Conservation (phyloP, 2,329 filamentous ascomycete genomes). For the Pyricularia pennisetigena region DNA sequence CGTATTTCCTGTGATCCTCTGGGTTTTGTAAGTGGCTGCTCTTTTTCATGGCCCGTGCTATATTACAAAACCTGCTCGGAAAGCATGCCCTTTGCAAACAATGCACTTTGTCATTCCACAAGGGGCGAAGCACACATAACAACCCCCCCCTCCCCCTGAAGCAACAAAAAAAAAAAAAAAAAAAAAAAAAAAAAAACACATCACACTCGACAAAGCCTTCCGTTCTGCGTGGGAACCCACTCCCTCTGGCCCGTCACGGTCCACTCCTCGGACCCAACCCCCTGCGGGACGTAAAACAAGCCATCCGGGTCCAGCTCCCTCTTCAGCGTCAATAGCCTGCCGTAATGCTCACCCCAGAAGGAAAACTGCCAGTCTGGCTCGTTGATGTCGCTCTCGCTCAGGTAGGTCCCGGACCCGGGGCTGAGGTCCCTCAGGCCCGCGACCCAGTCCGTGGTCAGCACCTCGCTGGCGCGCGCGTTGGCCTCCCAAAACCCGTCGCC, state of each 20-base stretch:
- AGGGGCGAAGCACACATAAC: no score
- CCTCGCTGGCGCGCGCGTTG: conserved; percentile 7
- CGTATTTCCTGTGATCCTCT: no score
- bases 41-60: no score
- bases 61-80: no score
- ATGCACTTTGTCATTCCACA: no score
- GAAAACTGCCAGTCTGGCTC: conserved; percentile 21
- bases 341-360: conserved; percentile 23
- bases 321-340: conserved; percentile 22
- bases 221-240: conserved; percentile 11
- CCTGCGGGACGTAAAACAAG: conserved; percentile 25
- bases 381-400: conserved; percentile 27
- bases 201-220: conserved; percentile 21
- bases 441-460: conserved; percentile 6
- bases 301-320: conserved; percentile 23
- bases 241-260: conserved; percentile 13
- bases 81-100: no score
- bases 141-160: not conserved
- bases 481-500: not conserved
- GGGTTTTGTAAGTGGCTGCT: no score
- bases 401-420: conserved; percentile 18
- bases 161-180: no score
- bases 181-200: no score
- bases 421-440: conserved; percentile 17
- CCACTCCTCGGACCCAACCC: conserved; percentile 29